A percentile compares a stretch with the other conserved stretches of the same genome.
Evolutionary conservation across 2,329 filamentous ascomycete species (phyloP).

Genomic region (Ophiostoma australiae): DNA sequence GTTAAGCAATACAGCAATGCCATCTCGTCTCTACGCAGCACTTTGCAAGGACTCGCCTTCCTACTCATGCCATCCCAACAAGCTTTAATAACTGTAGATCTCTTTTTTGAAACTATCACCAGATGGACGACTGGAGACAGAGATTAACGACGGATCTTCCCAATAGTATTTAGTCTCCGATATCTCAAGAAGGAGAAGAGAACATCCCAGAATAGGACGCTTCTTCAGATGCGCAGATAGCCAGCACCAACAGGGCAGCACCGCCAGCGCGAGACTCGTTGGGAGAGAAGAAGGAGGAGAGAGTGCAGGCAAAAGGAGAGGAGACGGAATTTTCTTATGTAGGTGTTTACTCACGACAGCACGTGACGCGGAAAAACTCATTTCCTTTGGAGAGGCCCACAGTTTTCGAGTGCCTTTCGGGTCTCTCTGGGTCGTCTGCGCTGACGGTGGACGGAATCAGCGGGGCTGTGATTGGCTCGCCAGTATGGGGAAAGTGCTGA

Average conservation of each 20-base stretch:
- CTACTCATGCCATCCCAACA: neutral
- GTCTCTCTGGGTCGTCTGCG: neutral
- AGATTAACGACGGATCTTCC: constrained; percentile 55
- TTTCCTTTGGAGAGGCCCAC: neutral
- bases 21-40: neutral
- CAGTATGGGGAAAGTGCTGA: constrained; percentile 10
- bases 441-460: constrained; percentile 28
- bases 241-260: constrained; percentile 28
- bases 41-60: neutral
- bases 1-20: neutral
- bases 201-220: constrained; percentile 17
- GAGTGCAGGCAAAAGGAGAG: constrained; percentile 26
- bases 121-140: constrained; percentile 46
- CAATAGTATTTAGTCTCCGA: constrained; percentile 40
- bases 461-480: constrained; percentile 27
- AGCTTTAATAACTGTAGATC: constrained; percentile 47
- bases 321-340: neutral
- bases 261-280: constrained; percentile 19
- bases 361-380: constrained; percentile 28
- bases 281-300: constrained; percentile 28
- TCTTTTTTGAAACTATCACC: constrained; percentile 53
- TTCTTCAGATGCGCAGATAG: constrained; percentile 11
- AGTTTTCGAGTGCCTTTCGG: neutral
- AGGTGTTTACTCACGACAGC: neutral
- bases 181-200: constrained; percentile 29